Conservation (phyloP, 1,139 yeast genomes). For the Yamadazyma taylorii region DNA sequence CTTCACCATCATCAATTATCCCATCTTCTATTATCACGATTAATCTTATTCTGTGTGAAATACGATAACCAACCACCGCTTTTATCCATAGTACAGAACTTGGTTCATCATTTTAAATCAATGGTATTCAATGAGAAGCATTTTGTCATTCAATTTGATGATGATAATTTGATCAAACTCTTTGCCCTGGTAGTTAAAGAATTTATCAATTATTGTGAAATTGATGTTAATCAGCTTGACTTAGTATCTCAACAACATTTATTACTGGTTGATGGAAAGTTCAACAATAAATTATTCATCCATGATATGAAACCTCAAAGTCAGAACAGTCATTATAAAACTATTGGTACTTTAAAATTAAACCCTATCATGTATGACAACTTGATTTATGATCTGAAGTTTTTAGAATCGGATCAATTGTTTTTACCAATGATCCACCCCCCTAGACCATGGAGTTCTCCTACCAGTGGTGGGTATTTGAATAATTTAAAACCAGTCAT, state of each 20-base stretch:
- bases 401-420: slow-evolving; percentile 5
- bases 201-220: slow-evolving; percentile 22
- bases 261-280: slow-evolving; percentile 9
- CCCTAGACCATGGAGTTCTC: slow-evolving; percentile 39
- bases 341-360: slow-evolving; percentile 9
- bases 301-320: slow-evolving; percentile 4
- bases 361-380: slow-evolving; percentile 12
- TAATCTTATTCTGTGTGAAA: slow-evolving; percentile 21
- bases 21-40: slow-evolving; percentile 22
- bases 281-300: slow-evolving; percentile 11
- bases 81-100: slow-evolving; percentile 8
- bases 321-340: too few relatives aligned
- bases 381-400: slow-evolving; percentile 5
- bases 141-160: slow-evolving; percentile 19
- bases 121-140: background rate
- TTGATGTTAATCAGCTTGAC: slow-evolving; percentile 10
- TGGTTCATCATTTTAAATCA: background rate
- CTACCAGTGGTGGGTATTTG: slow-evolving; percentile 38
- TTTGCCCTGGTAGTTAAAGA: slow-evolving; percentile 23
- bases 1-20: slow-evolving; percentile 21
- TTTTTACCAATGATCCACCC: slow-evolving; percentile 41
- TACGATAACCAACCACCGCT: background rate
- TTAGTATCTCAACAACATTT: background rate
- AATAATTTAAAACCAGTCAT: slow-evolving; percentile 27
- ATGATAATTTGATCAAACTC: slow-evolving; percentile 19